Percentiles rank a stretch among this genome's conserved stretches.
These are phyloP conservation scores for Naganishia sp. DNA, from an alignment of 1,284 basidiomycete genomes.

Conservation along the genomic window DNA sequence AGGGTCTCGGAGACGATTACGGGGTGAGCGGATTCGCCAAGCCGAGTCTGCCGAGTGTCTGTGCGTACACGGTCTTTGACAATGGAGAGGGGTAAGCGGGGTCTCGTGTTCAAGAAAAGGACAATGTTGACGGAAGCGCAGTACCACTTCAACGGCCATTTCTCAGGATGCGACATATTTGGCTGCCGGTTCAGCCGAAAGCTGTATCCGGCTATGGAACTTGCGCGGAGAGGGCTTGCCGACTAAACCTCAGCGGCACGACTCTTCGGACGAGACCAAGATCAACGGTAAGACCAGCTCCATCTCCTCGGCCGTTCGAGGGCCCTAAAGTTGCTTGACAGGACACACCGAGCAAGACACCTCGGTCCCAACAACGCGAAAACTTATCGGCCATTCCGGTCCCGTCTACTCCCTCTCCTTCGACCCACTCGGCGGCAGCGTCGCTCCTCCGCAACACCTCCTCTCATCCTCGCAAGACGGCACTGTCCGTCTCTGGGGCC, in stretches of 20 bases:
- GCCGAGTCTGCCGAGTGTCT: constrained; percentile 73
- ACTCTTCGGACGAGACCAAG: not conserved
- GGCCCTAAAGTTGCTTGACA: constrained; percentile 28
- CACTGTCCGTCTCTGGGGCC: constrained; percentile 88
- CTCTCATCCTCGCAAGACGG: constrained; percentile 93
- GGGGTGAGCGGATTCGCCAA: constrained; percentile 34
- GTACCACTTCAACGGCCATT: constrained; percentile 82
- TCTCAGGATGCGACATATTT: constrained; percentile 91
- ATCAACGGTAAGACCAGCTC: constrained; percentile 2
- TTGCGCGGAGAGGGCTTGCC: constrained; percentile 86
- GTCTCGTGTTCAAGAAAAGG: not conserved
- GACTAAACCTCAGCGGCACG: constrained; percentile 50
- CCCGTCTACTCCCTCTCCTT: constrained; percentile 94
- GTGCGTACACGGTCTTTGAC: constrained; percentile 89
- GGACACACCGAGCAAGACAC: constrained; percentile 59
- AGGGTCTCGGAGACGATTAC: constrained; percentile 35
- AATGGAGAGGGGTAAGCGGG: constrained; percentile 76
- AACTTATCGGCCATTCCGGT: constrained; percentile 93
- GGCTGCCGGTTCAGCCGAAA: constrained; percentile 95
- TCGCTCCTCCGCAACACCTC: constrained; percentile 79
- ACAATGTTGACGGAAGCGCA: constrained; percentile 46
- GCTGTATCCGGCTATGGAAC: constrained; percentile 93
- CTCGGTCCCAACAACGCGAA: constrained; percentile 77
- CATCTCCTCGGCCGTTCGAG: not conserved
- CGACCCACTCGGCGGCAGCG: constrained; percentile 85